Percentiles rank a stretch among this genome's conserved stretches.
phyloP scores from a whole-genome alignment of 441 rosid genomes.

The Gossypium lobatum region DNA sequence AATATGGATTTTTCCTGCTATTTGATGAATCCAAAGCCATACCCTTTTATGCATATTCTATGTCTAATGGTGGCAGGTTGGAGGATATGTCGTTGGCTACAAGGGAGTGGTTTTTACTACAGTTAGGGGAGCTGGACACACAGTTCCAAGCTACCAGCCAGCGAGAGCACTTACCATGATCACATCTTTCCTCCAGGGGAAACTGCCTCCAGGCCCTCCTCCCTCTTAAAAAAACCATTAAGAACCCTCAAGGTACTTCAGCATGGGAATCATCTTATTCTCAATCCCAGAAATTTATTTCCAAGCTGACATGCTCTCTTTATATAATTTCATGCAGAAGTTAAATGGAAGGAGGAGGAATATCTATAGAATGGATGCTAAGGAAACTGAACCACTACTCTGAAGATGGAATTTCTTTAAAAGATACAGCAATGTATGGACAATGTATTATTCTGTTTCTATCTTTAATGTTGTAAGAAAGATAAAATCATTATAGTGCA shows the following conservation, averaged over 20 bases:
- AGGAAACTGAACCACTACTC: not conserved
- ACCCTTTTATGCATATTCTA: not conserved
- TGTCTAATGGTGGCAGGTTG: conserved; percentile 29
- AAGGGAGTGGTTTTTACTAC: conserved; percentile 32
- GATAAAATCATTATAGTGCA: not conserved
- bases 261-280: not conserved
- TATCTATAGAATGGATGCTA: not conserved
- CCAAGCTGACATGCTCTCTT: conserved; percentile 2
- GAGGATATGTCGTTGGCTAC: conserved; percentile 41
- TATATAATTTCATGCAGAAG: not conserved
- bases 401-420: not conserved
- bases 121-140: conserved; percentile 43
- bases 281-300: not conserved
- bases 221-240: conserved; percentile 6
- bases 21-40: not conserved
- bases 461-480: not conserved
- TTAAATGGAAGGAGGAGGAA: not conserved
- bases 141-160: conserved; percentile 42
- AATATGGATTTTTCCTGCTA: not conserved
- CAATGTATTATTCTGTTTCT: not conserved
- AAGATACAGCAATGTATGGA: not conserved
- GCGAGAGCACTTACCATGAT: conserved; percentile 38
- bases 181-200: conserved; percentile 36
- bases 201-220: conserved; percentile 24
- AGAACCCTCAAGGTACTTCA: not conserved